These are phyloP conservation scores for Yamadazyma trypodendri DNA, from an alignment of 1,139 yeast genomes.

Conservation along the genomic window DNA sequence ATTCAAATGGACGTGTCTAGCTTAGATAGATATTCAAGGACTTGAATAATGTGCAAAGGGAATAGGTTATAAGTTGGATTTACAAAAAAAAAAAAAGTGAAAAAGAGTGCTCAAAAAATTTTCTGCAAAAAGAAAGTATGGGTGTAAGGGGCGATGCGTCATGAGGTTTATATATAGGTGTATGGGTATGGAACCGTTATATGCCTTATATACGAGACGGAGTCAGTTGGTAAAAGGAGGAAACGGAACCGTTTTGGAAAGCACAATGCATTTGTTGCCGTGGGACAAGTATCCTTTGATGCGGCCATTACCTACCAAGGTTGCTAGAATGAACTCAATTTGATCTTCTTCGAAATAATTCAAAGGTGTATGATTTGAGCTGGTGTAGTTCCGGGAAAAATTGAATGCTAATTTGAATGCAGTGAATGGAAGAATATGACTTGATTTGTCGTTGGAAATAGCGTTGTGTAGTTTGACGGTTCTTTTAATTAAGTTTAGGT, in stretches of 20 bases:
- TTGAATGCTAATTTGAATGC: slow-evolving; percentile 50
- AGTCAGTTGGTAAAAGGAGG: slow-evolving; percentile 32
- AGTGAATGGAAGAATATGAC: slow-evolving; percentile 45
- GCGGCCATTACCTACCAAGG: slow-evolving; percentile 57
- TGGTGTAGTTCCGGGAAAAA: slow-evolving; percentile 23
- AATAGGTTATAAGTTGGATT: too few species aligned
- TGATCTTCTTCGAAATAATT: slow-evolving; percentile 34
- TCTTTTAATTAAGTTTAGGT: slow-evolving; percentile 52
- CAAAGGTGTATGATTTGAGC: slow-evolving; percentile 1
- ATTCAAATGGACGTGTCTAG: neutral
- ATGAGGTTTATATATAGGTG: neutral
- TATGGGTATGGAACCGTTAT: neutral
- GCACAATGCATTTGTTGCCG: slow-evolving; percentile 67
- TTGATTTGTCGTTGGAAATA: slow-evolving; percentile 21
- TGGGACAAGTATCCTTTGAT: slow-evolving; percentile 87
- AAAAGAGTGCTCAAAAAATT: slow-evolving; percentile 2
- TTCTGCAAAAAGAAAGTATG: neutral
- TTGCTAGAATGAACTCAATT: slow-evolving; percentile 72
- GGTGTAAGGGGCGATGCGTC: too few species aligned
- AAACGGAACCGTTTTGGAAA: slow-evolving; percentile 75
- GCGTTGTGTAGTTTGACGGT: slow-evolving; percentile 36
- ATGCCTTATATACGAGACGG: too few species aligned
- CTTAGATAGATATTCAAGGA: too few species aligned
- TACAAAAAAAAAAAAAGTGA: neutral
- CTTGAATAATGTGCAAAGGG: too few species aligned